Percentiles rank a stretch among this genome's conserved stretches.
phyloP scores from a whole-genome alignment of 1,284 basidiomycete genomes.

The Ceratobasidium papillatum region DNA sequence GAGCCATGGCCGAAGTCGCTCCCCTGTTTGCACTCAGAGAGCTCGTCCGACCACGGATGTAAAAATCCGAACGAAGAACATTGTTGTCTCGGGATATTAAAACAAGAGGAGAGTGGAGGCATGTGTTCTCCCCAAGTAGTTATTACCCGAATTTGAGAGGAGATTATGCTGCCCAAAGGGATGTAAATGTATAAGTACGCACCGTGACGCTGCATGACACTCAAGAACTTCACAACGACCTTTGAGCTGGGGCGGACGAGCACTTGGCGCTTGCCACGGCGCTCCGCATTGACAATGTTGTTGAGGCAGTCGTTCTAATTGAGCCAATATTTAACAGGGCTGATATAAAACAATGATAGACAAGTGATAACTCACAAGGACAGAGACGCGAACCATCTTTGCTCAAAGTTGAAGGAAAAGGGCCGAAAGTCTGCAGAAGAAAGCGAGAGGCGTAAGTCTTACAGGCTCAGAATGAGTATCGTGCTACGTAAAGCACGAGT shows the following conservation, averaged over 20 bases:
- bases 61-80: slow-evolving; percentile 35
- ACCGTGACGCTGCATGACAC: slow-evolving; percentile 98
- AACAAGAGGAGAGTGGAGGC: slow-evolving; percentile 69
- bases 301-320: slow-evolving; percentile 86
- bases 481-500: slow-evolving; percentile 80
- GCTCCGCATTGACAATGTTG: slow-evolving; percentile 98
- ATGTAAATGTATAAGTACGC: slow-evolving; percentile 54
- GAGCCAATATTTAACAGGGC: neutral
- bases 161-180: slow-evolving; percentile 10
- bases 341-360: neutral
- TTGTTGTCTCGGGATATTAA: slow-evolving; percentile 75
- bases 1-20: too few relatives aligned
- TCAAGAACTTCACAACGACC: slow-evolving; percentile 95
- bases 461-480: slow-evolving; percentile 79
- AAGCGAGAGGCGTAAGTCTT: slow-evolving; percentile 52
- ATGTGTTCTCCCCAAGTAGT: slow-evolving; percentile 70
- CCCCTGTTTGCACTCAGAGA: too few relatives aligned
- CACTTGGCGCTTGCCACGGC: slow-evolving; percentile 97
- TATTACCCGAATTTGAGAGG: slow-evolving; percentile 64
- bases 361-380: slow-evolving; percentile 62
- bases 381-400: slow-evolving; percentile 86
- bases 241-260: slow-evolving; percentile 95
- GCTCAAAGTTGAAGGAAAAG: slow-evolving; percentile 44
- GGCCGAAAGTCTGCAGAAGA: slow-evolving; percentile 46
- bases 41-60: too few relatives aligned